Base-by-base conservation (phyloP, 1,139 yeast genomes). In the Protomyces inouyei region DNA sequence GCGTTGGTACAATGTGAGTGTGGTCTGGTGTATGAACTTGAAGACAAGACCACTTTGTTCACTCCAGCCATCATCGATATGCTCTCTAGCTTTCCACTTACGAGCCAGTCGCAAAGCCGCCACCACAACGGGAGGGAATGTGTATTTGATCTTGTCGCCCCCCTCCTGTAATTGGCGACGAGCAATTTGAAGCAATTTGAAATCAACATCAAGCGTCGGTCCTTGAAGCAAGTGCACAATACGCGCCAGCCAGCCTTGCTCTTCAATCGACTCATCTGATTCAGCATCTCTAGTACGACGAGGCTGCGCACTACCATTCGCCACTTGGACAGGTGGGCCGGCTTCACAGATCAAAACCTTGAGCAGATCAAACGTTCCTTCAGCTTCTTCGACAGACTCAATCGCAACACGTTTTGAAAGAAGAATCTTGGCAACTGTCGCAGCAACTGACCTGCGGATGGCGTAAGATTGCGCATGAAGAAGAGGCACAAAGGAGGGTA, bases 81-180 rank as follows among this genome's bases (percentile, higher is more conserved):
- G 56, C 52, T 65, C 74, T 69, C 55, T 70, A 68, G 36, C 72
- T 70, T 52, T 71, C 55, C 69, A 78, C 55, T 84, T 77, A 68
- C 89, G 83, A 45, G 89, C 81, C 55, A 87, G 76, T 70, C 79
- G 81, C 69, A 89, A 77, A 21, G 86, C 81, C 64, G 79, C 79
- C 55, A 84, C 81, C 37, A 90, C 82, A 56, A 92, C 76, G 0
- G 96, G 82, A 1, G 97, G 96, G 72, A 85, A 88, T 0, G 95
- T 86, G 72, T 80, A 83, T 66, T 82, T 80, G 52, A 85, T 80
- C 69, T 83, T 82, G 14, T 76, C 79, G 1, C 82, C 80, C 37
- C 85, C 85, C 66, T 81, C 79, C 66, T 86, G 79, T 67, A 80
- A 82, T 61, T 79, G 80, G 71, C 83, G 85, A 55, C 76, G 74